Conservation (phyloP, 106 monocot genomes). For the Triglochin maritima region DNA sequence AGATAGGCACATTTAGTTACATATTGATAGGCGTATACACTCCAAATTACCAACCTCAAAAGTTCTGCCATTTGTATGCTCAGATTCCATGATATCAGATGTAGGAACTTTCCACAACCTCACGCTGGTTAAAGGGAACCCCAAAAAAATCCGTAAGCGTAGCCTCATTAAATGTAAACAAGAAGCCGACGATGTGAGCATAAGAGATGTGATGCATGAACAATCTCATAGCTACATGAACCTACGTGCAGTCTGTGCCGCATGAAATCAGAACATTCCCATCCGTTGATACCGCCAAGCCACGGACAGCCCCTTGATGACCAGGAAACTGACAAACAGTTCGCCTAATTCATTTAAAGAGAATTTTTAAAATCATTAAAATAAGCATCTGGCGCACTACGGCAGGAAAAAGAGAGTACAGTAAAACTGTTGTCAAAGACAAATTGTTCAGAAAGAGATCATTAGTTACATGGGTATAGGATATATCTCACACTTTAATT, state of each 20-base stretch:
- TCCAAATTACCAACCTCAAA: slow-evolving; percentile 27
- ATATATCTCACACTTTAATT: too few species aligned
- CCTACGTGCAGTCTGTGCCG: slow-evolving; percentile 80
- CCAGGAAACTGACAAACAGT: slow-evolving; percentile 84
- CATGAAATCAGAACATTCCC: slow-evolving; percentile 83
- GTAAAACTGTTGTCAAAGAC: neutral
- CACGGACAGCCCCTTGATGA: slow-evolving; percentile 76
- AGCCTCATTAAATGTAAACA: neutral
- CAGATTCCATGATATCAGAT: slow-evolving; percentile 24
- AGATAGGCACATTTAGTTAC: too few species aligned
- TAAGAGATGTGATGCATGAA: too few species aligned
- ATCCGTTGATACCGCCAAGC: slow-evolving; percentile 72
- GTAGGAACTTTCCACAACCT: slow-evolving; percentile 73
- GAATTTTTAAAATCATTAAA: neutral
- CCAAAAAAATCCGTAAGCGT: neutral
- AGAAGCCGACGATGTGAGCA: too few species aligned
- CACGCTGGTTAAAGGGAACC: slow-evolving; percentile 27
- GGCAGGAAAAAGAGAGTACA: too few species aligned
- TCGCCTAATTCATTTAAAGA: slow-evolving; percentile 34
- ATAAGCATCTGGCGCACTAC: neutral
- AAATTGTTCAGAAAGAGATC: neutral
- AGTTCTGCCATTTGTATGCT: slow-evolving; percentile 17
- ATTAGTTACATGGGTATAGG: too few species aligned
- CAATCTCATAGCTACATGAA: neutral
- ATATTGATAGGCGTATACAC: too few species aligned